Conservation (phyloP, 257 asterid genomes). For the Nicotiana tabacum region DNA sequence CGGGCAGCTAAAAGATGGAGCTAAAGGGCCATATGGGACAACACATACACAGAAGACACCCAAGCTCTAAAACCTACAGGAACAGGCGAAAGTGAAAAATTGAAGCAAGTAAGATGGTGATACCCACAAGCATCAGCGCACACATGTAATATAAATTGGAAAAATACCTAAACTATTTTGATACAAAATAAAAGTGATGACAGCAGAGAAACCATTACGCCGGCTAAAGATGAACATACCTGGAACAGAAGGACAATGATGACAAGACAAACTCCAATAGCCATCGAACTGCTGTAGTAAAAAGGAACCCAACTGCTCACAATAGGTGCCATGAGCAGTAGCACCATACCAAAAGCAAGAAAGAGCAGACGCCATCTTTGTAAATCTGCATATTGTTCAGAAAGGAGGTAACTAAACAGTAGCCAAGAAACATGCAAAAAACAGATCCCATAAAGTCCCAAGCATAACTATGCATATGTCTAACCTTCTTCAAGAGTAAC, state of each 20-base stretch:
- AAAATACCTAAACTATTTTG: background rate
- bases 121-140: background rate
- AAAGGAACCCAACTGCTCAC: slow-evolving; percentile 94
- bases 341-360: slow-evolving; percentile 58
- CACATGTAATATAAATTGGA: background rate
- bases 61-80: background rate
- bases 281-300: slow-evolving; percentile 92
- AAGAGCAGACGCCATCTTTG: slow-evolving; percentile 66
- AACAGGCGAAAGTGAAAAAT: background rate
- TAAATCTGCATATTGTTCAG: slow-evolving; percentile 45
- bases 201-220: background rate
- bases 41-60: background rate
- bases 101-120: background rate
- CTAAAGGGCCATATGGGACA: background rate
- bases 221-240: slow-evolving; percentile 32
- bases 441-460: background rate
- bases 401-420: slow-evolving; percentile 2
- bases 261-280: slow-evolving; percentile 75
- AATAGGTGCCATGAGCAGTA: slow-evolving; percentile 71
- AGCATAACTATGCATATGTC: slow-evolving; percentile 5
- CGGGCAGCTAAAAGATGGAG: background rate
- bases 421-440: background rate
- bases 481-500: slow-evolving; percentile 56
- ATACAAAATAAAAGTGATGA: background rate
- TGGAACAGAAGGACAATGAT: slow-evolving; percentile 78